Conservation (phyloP, 768 basidiomycete genomes). For the Termitomyces eurrhizus region DNA sequence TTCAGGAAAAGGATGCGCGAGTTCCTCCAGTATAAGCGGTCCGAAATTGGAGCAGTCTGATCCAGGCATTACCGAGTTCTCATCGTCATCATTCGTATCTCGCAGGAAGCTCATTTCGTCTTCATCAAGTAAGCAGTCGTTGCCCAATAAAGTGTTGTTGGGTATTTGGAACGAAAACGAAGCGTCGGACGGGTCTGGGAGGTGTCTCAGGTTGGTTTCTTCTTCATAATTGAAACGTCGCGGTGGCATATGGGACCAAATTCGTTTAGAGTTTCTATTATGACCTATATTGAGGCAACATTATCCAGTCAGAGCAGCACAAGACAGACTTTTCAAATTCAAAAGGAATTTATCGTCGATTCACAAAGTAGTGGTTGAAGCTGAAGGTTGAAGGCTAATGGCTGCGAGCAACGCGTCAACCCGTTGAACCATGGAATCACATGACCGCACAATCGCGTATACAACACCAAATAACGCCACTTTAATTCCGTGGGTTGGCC, state of each 20-base stretch:
- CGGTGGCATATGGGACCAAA: slow-evolving; percentile 18
- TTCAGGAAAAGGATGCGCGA: slow-evolving; percentile 13
- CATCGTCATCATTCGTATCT: slow-evolving; percentile 25
- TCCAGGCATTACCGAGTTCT: slow-evolving; percentile 32
- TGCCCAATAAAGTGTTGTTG: slow-evolving; percentile 26
- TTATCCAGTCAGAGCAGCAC: background rate
- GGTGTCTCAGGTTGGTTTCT: slow-evolving; percentile 47
- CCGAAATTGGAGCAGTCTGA: slow-evolving; percentile 22
- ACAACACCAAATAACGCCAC: slow-evolving; percentile 16
- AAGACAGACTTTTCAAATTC: background rate
- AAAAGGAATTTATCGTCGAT: background rate
- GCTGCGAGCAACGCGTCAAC: background rate
- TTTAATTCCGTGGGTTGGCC: background rate
- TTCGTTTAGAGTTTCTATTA: background rate
- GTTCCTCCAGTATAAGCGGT: slow-evolving; percentile 35
- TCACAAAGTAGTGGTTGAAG: background rate
- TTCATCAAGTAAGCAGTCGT: slow-evolving; percentile 48
- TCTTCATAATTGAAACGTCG: slow-evolving; percentile 25
- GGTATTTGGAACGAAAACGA: slow-evolving; percentile 59
- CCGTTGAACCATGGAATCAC: slow-evolving; percentile 6
- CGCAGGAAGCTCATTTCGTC: slow-evolving; percentile 46
- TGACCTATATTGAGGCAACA: background rate
- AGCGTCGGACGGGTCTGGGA: slow-evolving; percentile 50
- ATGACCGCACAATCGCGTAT: slow-evolving; percentile 16
- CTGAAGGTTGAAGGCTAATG: background rate